Percentiles rank a stretch among this genome's conserved stretches.
Conservation (phyloP, 106 monocot genomes). For the Hemerocallis citrina region DNA sequence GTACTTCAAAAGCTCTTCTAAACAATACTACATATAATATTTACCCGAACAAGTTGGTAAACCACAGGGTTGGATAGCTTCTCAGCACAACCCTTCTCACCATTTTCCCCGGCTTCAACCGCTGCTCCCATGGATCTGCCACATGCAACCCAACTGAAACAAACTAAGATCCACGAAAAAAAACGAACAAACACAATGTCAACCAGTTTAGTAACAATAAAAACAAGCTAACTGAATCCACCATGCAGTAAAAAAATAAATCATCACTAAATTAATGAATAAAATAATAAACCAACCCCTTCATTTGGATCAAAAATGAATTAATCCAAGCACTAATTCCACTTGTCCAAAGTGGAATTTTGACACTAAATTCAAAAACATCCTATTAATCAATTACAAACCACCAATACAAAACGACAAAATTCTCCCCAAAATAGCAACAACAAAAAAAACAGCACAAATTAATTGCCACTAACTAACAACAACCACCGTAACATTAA, state of each 20-base stretch:
- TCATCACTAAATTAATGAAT: not conserved
- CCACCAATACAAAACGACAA: too few species aligned
- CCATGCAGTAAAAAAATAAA: too few species aligned
- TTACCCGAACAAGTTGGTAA: conserved; percentile 70
- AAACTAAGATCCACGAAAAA: not conserved
- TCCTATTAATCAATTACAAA: too few species aligned
- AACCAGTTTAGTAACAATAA: not conserved
- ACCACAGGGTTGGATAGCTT: conserved; percentile 36
- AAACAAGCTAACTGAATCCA: not conserved
- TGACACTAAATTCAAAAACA: too few species aligned
- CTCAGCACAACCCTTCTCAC: conserved; percentile 10
- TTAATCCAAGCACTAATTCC: not conserved
- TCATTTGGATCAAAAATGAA: not conserved
- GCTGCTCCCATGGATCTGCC: conserved; percentile 31
- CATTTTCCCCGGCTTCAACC: conserved; percentile 16
- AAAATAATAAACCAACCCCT: not conserved
- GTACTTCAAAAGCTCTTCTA: too few species aligned
- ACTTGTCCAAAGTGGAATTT: too few species aligned
- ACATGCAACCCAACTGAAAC: conserved; percentile 16
- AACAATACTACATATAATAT: too few species aligned
- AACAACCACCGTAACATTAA: not conserved
- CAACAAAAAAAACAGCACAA: not conserved
- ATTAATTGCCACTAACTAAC: not conserved
- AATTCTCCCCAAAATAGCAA: too few species aligned
- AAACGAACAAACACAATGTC: not conserved